These are phyloP conservation scores for Erodium chrysanthum DNA, from an alignment of 441 rosid genomes.

Conservation along the genomic window DNA sequence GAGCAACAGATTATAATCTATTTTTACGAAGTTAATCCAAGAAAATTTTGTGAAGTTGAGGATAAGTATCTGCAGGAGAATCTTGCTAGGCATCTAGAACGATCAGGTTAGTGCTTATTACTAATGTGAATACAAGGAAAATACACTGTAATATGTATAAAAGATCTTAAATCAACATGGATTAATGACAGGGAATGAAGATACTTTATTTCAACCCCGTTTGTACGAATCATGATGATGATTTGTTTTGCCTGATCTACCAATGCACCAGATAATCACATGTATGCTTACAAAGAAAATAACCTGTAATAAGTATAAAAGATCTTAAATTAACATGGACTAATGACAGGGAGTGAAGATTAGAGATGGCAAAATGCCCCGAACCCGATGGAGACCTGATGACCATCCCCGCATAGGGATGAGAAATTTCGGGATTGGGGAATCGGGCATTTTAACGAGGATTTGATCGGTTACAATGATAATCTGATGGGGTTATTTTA, in stretches of 20 bases:
- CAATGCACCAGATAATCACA: not conserved
- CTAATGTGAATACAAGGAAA: not conserved
- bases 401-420: too few relatives aligned
- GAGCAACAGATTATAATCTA: not conserved
- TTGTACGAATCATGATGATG: not conserved
- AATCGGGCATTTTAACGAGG: too few relatives aligned
- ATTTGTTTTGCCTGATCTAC: not conserved
- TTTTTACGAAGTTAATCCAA: not conserved
- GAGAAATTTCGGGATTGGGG: too few relatives aligned
- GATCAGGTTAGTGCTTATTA: not conserved
- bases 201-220: not conserved
- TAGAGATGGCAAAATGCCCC: too few relatives aligned
- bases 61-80: not conserved
- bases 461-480: too few relatives aligned
- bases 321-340: not conserved
- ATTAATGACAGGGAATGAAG: not conserved
- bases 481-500: too few relatives aligned
- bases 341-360: not conserved
- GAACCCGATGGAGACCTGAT: too few relatives aligned
- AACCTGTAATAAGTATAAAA: not conserved
- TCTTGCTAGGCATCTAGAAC: not conserved
- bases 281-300: not conserved
- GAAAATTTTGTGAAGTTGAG: not conserved
- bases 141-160: not conserved
- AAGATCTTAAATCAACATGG: not conserved